Conservation (phyloP, 202 grass and related monocot species). For the Cymbopogon flexuosus region DNA sequence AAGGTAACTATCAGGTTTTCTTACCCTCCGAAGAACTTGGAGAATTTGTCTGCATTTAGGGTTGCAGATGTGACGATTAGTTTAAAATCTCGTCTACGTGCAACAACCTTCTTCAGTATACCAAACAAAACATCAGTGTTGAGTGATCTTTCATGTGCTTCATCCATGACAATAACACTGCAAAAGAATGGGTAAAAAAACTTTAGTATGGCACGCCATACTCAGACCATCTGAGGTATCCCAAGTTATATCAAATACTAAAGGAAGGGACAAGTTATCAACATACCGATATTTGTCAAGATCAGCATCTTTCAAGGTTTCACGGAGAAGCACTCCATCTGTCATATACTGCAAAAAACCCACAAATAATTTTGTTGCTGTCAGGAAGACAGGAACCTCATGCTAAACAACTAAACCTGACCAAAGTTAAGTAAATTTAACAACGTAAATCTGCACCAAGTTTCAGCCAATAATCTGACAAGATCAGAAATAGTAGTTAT, state of each 20-base stretch:
- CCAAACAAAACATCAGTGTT: slow-evolving; percentile 98
- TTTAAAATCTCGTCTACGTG: slow-evolving; percentile 90
- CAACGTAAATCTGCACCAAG: not conserved
- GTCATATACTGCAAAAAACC: slow-evolving; percentile 87
- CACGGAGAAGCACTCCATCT: slow-evolving; percentile 91
- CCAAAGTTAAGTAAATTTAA: not conserved
- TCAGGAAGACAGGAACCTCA: slow-evolving; percentile 24
- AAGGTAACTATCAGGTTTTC: slow-evolving; percentile 6
- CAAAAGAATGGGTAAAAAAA: not conserved
- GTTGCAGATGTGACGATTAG: slow-evolving; percentile 94
- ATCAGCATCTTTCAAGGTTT: slow-evolving; percentile 96
- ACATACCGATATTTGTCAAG: slow-evolving; percentile 94
- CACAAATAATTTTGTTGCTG: not conserved
- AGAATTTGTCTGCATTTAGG: slow-evolving; percentile 94
- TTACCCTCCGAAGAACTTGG: slow-evolving; percentile 97
- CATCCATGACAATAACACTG: slow-evolving; percentile 97
- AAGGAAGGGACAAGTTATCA: slow-evolving; percentile 16
- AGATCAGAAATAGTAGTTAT: not conserved
- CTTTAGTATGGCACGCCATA: slow-evolving; percentile 21
- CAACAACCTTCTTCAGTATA: slow-evolving; percentile 98
- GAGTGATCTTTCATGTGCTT: slow-evolving; percentile 96
- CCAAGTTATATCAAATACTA: not conserved
- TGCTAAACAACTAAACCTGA: not conserved
- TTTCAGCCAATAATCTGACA: slow-evolving; percentile 3
- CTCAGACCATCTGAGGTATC: slow-evolving; percentile 1